Conservation (phyloP, 192 early-diverging fungal genomes). For the Rhizophagus prolifer region DNA sequence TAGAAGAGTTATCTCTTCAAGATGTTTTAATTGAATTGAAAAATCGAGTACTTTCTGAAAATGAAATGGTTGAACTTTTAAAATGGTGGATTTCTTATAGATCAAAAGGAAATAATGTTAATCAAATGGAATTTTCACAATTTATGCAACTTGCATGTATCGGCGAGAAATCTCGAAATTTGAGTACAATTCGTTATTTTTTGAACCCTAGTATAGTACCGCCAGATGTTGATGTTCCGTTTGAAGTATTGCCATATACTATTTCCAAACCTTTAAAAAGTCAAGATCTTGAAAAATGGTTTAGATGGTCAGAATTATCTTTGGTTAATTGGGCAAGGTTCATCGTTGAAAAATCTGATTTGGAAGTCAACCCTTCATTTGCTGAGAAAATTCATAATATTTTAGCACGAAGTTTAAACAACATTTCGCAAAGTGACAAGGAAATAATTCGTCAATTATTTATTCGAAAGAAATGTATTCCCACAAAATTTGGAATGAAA, state of each 20-base stretch:
- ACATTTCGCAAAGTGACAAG: constrained; percentile 38
- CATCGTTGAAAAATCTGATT: background rate
- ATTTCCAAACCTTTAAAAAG: constrained; percentile 11
- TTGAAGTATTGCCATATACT: constrained; percentile 7
- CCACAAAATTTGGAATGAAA: constrained; percentile 69
- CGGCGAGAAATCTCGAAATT: constrained; percentile 37
- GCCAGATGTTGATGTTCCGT: background rate
- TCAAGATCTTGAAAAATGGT: constrained; percentile 11
- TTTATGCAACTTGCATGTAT: background rate
- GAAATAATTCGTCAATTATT: constrained; percentile 37
- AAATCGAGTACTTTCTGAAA: constrained; percentile 48
- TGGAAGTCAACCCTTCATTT: constrained; percentile 49
- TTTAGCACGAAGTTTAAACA: constrained; percentile 50
- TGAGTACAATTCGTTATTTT: constrained; percentile 57
- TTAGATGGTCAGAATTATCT: constrained; percentile 7
- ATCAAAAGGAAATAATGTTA: background rate
- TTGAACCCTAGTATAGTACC: constrained; percentile 44
- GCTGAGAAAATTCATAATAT: constrained; percentile 66
- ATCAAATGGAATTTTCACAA: background rate
- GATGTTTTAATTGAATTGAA: constrained; percentile 72
- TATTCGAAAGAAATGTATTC: constrained; percentile 58
- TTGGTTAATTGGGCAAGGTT: constrained; percentile 9
- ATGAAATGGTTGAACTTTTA: constrained; percentile 67
- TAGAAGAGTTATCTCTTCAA: constrained; percentile 52
- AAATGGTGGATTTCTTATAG: constrained; percentile 74